Percentiles rank a stretch among this genome's conserved stretches.
Conservation (phyloP, 805 yeast genomes). For the Lachancea quebecensis region DNA sequence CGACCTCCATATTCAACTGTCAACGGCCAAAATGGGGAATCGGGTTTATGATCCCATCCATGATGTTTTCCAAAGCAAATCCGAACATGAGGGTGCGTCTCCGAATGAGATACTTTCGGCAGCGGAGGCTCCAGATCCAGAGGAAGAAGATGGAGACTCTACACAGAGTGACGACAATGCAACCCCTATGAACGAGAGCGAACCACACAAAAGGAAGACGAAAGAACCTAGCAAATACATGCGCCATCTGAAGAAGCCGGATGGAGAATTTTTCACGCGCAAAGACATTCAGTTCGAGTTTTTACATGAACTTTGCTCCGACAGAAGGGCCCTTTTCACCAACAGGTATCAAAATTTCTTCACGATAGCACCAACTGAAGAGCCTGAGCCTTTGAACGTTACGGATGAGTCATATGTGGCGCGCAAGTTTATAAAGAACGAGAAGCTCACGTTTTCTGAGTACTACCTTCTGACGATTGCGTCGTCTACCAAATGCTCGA, state of each 20-base stretch:
- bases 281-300: constrained; percentile 82
- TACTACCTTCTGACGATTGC: constrained; percentile 76
- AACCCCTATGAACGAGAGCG: not conserved
- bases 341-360: constrained; percentile 47
- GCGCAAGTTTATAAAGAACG: constrained; percentile 31
- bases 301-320: constrained; percentile 54
- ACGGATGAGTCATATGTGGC: constrained; percentile 34
- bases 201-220: constrained; percentile 12
- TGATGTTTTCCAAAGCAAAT: constrained; percentile 25
- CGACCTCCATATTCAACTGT: not conserved
- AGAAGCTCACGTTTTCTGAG: constrained; percentile 70
- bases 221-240: constrained; percentile 22
- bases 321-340: constrained; percentile 59
- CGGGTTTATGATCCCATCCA: constrained; percentile 33
- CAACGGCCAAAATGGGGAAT: constrained; percentile 20
- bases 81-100: constrained; percentile 1
- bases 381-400: constrained; percentile 28
- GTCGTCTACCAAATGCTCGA: constrained; percentile 75
- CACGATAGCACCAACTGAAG: constrained; percentile 29
- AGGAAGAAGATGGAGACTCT: constrained; percentile 12
- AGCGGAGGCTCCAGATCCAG: not conserved
- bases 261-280: constrained; percentile 90
- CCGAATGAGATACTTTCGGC: not conserved
- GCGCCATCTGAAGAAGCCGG: constrained; percentile 73
- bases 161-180: constrained; percentile 19